Evolutionary conservation across 164 flowering plant genomes (phyloP), one percentile per base, ranked within the genome.

Genomic region (Vitis rotundifolia): DNA sequence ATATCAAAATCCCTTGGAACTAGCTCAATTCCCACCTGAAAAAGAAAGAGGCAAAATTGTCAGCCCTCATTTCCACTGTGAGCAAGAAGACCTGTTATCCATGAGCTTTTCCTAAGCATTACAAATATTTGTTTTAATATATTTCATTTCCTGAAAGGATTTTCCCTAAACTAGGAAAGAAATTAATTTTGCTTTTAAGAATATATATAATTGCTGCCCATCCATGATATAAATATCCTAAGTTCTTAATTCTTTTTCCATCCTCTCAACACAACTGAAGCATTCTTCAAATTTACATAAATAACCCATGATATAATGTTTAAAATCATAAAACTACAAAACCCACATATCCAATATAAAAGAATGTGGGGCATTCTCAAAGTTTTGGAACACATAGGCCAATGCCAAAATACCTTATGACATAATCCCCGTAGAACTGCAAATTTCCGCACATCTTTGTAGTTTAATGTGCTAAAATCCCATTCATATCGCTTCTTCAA

Each of bases 1-100:
- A 93, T 89, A 80, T 95, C 92, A 81, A 84, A 95, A 78, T 95
- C 98, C 86, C 97, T 85, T 50, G 98, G 88, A 72, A 91, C 93
- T 76, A 95, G 79, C 82, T 95, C 99, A 73, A 95, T 79, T 18
- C 99, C 99, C 68, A 95, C 97, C 98, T 95, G 75, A 29, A 63
- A 72, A 66, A 57, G 48, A 18, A 53, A 31, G 26, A 60, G 28
- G 59, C 22, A 3, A 37, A 54, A 6, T 49, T 13, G 14, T 50
- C 56, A 56, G 14, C 14, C 48, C 19, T 47, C 37, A 57, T 9
- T 19, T 10, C 37, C 10, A 2, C 26, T 57, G 26, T 9, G 22
- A 9, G 22, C 60, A 14, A 57, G 19, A 57, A n/a, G 16, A n/a
- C 60, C 26, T n/a, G 4, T 57, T 14, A 57, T 4, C 22, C 60